A percentile compares a stretch with the other conserved stretches of the same genome.
Conservation (phyloP, 345 rosid species). For the Aegle marmelos region DNA sequence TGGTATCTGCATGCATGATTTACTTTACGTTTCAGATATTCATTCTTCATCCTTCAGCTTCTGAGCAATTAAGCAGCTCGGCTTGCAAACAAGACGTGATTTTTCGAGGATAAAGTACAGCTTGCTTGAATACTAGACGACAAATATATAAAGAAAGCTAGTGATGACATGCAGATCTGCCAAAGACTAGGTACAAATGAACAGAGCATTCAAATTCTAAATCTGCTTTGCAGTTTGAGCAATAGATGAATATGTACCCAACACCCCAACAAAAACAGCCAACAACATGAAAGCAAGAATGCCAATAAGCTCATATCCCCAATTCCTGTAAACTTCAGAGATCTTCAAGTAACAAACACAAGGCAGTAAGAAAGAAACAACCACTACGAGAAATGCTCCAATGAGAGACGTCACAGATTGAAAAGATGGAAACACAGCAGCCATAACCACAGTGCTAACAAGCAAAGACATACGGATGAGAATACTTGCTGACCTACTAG, state of each 20-base stretch:
- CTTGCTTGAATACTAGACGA: not conserved
- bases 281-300: slow-evolving; percentile 13
- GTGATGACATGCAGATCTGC: no score
- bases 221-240: slow-evolving; percentile 3
- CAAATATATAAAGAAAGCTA: not conserved
- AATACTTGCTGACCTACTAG: slow-evolving; percentile 19
- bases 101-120: no score
- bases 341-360: slow-evolving; percentile 40
- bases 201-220: not conserved
- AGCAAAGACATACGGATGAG: slow-evolving; percentile 30
- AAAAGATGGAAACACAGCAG: slow-evolving; percentile 35
- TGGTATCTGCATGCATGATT: no score
- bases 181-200: not conserved
- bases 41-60: no score
- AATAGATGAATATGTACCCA: slow-evolving; percentile 27
- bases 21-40: no score
- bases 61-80: no score
- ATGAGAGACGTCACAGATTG: slow-evolving; percentile 29
- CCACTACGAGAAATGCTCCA: slow-evolving; percentile 34
- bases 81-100: no score
- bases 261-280: not conserved
- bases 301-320: slow-evolving; percentile 15
- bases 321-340: slow-evolving; percentile 15
- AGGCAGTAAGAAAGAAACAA: slow-evolving; percentile 36
- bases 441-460: slow-evolving; percentile 28